Evolutionary conservation across 352 stramenopile genomes (phyloP), one percentile per base, ranked within the genome.

Genomic region (Phytophthora idaei): DNA sequence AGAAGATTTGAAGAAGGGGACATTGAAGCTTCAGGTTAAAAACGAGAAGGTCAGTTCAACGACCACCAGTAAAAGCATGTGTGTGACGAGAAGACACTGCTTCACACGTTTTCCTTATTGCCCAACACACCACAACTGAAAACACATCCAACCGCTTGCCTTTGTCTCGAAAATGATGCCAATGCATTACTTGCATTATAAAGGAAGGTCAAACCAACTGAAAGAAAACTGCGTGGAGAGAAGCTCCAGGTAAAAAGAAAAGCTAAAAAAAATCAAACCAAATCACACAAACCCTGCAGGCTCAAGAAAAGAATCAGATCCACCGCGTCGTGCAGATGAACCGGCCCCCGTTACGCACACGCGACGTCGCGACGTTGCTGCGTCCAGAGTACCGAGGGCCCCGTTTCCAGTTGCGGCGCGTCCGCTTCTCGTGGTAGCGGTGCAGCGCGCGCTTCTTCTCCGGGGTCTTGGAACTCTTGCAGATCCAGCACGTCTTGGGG

Each of bases 291-390:
- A 68, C 54, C 59, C 55, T 60, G 12, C 45, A 67, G 54, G 57
- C 51, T 56, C 45, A 46, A 69, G 46, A 73, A 75, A 54, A 73
- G 37, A 64, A 65, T 89, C 77, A 91, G 7, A 95, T 78, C 87
- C 87, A 95, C 44, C 89, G 85, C 51, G 84, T 89, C 25, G 81
- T 92, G 64, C 80, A 90, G 47, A 93, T 85, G 60, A 95, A 95
- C 51, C 87, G 87, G 12, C 87, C 87, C 45, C 87, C 84, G 65
- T 95, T 85, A 57, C 87, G 87, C 57, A 93, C 85, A 61, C 87
- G 84, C 44, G 83, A 89, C 21, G 87, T 88, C 37, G 87, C 87
- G 8, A 95, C 87, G 55, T 89, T 82, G 64, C 85, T 93, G 32
- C 87, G 83, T 27, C 85, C 87, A 60, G 67, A 83, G 76, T 95